These are phyloP conservation scores for Sarocladiaceae sp. DNA, from an alignment of 2,329 filamentous ascomycete genomes.

Conservation along the genomic window DNA sequence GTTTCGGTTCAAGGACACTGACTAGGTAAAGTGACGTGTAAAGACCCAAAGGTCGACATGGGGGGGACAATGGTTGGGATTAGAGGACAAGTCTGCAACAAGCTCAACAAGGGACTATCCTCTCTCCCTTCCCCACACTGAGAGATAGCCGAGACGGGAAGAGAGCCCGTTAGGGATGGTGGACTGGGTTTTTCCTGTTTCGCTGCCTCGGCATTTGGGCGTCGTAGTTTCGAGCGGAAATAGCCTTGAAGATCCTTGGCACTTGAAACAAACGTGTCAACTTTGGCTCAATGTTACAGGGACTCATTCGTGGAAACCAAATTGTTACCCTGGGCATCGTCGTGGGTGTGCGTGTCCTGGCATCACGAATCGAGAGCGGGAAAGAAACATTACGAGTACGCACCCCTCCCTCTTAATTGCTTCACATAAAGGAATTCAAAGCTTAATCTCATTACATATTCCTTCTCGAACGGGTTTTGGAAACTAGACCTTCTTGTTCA, in stretches of 20 bases:
- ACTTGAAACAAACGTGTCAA: too few species aligned
- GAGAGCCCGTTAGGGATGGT: slow-evolving; percentile 1
- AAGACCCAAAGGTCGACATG: too few species aligned
- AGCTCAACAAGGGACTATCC: too few species aligned
- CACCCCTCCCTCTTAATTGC: background rate
- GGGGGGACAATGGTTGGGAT: too few species aligned
- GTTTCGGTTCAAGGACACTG: background rate
- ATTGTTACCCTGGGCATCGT: too few species aligned
- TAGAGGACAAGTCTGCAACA: background rate
- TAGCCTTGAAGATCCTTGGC: slow-evolving; percentile 9
- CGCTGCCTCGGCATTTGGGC: too few species aligned
- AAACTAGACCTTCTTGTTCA: slow-evolving; percentile 18
- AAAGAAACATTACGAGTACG: background rate
- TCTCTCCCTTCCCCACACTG: background rate
- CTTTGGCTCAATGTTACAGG: too few species aligned
- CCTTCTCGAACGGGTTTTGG: background rate
- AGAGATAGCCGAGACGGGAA: background rate
- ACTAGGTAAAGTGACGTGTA: too few species aligned
- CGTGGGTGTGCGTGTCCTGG: too few species aligned
- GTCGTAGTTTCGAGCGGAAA: background rate
- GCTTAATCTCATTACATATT: background rate
- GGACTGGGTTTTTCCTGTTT: background rate
- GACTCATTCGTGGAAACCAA: too few species aligned
- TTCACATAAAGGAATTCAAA: background rate
- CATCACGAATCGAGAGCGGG: too few species aligned